Evolutionary conservation across 2,329 filamentous ascomycete species (phyloP), one percentile per base, ranked within the genome.

Genomic region (Penicillium griseofulvum): DNA sequence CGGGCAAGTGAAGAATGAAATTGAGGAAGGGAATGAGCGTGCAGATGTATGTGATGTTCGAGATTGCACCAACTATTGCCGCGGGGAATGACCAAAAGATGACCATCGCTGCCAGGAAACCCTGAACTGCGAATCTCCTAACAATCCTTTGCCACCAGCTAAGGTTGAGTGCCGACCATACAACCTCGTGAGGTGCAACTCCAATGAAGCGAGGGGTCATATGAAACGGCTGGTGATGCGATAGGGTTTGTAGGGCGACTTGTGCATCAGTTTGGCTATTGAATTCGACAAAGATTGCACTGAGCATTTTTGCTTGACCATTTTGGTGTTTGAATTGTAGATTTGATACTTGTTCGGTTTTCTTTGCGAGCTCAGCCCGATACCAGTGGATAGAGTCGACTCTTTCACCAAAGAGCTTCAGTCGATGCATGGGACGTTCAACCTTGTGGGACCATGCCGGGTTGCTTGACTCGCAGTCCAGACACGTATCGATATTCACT

Each of bases 371-470:
- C 70, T 93, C 86, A 3, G 80, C 78, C 45, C 93, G 89, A 61
- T 87, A 88, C 86, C 88, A 96, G 51, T 90, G 83, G 67, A 97
- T 96, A 0, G 90, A 92, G 74, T 97, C 92, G 9, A 96, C 90
- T 69, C 93, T 92, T 65, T 89, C 83, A 55, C 91, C 89, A 55
- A 91, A 81, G 7, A 92, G 79, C 63, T 86, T 87, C 47, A 83
- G 76, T 24, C 84, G 85, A 69, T 95, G 91, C 1, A 84, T 85
- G 1, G 91, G 91, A 19, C 91, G 83, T 67, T 88, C 81, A 74
- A 74, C 64, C 14, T 66, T 67, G 12, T 66, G 59, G 4, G 66
- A 66, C 62, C 66, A 68, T 4, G 59, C 50, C 5, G 69, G 64
- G 6, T 65, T 60, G 26, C 66, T 65, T 11, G 61, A 58, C 50